These are phyloP conservation scores for Dunaliella sp. DNA, from an alignment of 139 green algal species.

Conservation along the genomic window DNA sequence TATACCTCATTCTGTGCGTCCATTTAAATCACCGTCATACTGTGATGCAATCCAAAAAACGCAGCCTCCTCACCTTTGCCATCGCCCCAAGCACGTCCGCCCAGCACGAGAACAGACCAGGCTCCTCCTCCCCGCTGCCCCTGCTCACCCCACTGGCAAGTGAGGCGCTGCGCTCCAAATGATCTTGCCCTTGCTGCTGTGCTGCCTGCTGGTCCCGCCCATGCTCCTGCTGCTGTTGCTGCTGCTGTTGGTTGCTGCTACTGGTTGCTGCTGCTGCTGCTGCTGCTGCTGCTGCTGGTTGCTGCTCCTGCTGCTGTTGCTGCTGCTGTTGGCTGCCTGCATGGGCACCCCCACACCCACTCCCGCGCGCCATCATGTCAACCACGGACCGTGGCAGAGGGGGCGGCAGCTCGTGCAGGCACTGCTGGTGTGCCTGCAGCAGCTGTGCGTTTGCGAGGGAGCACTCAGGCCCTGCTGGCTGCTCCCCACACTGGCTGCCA, in stretches of 20 bases:
- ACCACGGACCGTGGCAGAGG: background rate
- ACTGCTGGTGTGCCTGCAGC: background rate
- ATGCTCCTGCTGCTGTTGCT: background rate
- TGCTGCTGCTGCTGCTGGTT: background rate
- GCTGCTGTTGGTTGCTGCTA: background rate
- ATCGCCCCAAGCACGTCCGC: background rate
- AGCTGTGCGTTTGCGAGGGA: too few relatives aligned
- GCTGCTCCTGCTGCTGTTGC: background rate
- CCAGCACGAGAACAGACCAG: background rate
- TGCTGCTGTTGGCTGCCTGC: background rate
- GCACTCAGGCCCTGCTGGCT: too few relatives aligned
- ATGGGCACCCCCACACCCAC: background rate
- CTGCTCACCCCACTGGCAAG: background rate
- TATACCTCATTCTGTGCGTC: too few relatives aligned
- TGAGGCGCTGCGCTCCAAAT: background rate
- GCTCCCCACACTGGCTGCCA: too few relatives aligned
- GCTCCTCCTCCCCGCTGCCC: background rate
- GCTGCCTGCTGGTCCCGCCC: background rate
- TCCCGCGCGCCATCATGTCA: background rate
- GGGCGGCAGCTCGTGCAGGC: background rate
- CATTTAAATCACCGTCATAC: too few relatives aligned
- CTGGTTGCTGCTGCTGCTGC: background rate
- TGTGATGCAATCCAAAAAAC: too few relatives aligned
- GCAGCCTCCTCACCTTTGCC: background rate
- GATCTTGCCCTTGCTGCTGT: background rate